These are phyloP conservation scores for Backusella parvicylindrica DNA, from an alignment of 192 early-diverging fungal species.

Conservation along the genomic window DNA sequence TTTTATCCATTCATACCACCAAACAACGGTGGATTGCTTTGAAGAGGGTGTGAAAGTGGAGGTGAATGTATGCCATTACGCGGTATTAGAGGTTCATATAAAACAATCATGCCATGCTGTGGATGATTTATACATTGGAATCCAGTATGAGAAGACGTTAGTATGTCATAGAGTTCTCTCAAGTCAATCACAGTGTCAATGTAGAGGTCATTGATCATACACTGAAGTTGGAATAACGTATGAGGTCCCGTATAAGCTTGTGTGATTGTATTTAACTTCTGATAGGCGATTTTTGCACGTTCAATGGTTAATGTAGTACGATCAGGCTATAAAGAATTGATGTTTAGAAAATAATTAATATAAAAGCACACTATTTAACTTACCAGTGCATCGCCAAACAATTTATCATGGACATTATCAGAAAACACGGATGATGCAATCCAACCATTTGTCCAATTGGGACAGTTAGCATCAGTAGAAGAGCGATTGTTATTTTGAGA, in stretches of 20 bases:
- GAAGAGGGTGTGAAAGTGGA: neutral
- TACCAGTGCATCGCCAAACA: constrained; percentile 34
- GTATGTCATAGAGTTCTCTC: constrained; percentile 27
- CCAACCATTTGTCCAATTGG: constrained; percentile 21
- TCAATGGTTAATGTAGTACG: constrained; percentile 22
- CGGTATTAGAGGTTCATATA: constrained; percentile 12
- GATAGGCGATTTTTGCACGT: constrained; percentile 30
- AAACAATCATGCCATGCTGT: constrained; percentile 23
- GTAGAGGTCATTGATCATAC: constrained; percentile 25
- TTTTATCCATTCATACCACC: constrained; percentile 12
- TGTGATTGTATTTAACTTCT: constrained; percentile 29
- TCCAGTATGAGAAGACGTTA: constrained; percentile 10
- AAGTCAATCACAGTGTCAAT: constrained; percentile 19
- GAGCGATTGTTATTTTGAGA: neutral
- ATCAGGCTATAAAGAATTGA: constrained; percentile 13
- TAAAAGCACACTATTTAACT: neutral
- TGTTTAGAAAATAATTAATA: neutral
- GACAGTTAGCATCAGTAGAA: neutral
- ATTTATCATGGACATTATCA: constrained; percentile 20
- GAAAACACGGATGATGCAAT: constrained; percentile 12
- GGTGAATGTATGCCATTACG: neutral
- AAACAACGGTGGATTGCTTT: constrained; percentile 13
- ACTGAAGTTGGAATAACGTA: constrained; percentile 22
- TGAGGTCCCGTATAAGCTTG: constrained; percentile 9
- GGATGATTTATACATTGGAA: constrained; percentile 30